Conservation (phyloP, 306 rosid species). For the Begonia peltatifolia region DNA sequence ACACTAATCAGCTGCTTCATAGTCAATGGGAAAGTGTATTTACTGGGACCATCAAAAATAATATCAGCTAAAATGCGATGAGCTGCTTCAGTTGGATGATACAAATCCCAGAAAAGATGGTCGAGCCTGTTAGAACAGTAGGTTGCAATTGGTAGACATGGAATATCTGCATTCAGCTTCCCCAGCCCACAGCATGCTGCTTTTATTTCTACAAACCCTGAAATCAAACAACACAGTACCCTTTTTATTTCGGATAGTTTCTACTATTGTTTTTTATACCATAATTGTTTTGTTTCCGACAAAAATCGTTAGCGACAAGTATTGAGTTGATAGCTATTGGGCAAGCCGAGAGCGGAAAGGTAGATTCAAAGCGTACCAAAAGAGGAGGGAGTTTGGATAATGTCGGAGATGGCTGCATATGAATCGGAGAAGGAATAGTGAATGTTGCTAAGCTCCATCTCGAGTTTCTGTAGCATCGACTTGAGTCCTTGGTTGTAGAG, state of each 20-base stretch:
- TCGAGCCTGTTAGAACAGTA: conserved; percentile 45
- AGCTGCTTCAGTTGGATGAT: conserved; percentile 63
- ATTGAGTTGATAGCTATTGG: background rate
- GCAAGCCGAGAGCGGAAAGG: background rate
- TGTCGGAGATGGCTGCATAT: conserved; percentile 24
- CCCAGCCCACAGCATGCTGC: conserved; percentile 78
- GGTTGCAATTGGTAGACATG: conserved; percentile 31
- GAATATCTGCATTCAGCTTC: conserved; percentile 23
- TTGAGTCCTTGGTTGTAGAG: conserved; percentile 34
- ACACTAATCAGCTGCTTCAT: conserved; percentile 37
- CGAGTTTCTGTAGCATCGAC: conserved; percentile 27
- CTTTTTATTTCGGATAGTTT: too few species aligned
- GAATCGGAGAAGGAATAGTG: conserved; percentile 51
- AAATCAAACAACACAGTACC: background rate
- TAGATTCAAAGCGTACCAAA: conserved; percentile 23
- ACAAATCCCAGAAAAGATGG: conserved; percentile 63
- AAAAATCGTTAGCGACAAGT: background rate
- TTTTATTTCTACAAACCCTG: conserved; percentile 52
- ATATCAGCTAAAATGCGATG: conserved; percentile 20
- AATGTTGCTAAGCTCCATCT: conserved; percentile 24
- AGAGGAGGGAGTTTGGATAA: conserved; percentile 27
- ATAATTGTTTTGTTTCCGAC: too few species aligned
- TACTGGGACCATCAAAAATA: conserved; percentile 34
- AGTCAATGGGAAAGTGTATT: conserved; percentile 35
- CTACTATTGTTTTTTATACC: too few species aligned